Evolutionary conservation across 108 stramenopile species (phyloP).

Genomic region (Seminavis robusta): DNA sequence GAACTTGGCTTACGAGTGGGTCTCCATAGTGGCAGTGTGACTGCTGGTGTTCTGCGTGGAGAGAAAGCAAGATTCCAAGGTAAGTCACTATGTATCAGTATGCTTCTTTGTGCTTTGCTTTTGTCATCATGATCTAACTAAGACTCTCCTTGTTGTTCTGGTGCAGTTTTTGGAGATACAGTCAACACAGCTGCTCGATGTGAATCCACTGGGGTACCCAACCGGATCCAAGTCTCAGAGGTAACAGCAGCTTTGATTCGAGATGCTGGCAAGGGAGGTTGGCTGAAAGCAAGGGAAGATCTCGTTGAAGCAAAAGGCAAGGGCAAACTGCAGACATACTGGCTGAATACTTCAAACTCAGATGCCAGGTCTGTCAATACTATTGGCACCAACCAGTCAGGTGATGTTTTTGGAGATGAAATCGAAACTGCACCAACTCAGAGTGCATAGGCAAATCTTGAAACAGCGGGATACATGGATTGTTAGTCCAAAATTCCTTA

Average conservation of each 20-base stretch:
- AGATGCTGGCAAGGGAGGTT: slow-evolving; percentile 13
- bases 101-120: too few species aligned
- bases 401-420: too few species aligned
- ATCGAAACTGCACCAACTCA: too few species aligned
- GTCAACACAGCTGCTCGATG: slow-evolving; percentile 35
- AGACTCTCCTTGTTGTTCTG: not conserved
- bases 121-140: too few species aligned
- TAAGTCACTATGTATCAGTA: too few species aligned
- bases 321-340: slow-evolving; percentile 15
- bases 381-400: too few species aligned
- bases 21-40: slow-evolving; percentile 36
- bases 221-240: slow-evolving; percentile 25
- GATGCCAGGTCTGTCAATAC: not conserved
- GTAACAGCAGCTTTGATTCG: slow-evolving; percentile 17
- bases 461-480: too few species aligned
- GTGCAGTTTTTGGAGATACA: slow-evolving; percentile 8
- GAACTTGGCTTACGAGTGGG: slow-evolving; percentile 49
- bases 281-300: slow-evolving; percentile 14
- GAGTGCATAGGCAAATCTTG: too few species aligned
- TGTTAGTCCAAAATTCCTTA: too few species aligned
- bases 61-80: slow-evolving; percentile 29
- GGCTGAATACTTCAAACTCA: not conserved
- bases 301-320: slow-evolving; percentile 24
- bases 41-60: slow-evolving; percentile 38
- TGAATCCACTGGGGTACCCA: slow-evolving; percentile 20